Evolutionary conservation across 306 rosid genomes (phyloP).

Genomic region (Benincasa hispida): DNA sequence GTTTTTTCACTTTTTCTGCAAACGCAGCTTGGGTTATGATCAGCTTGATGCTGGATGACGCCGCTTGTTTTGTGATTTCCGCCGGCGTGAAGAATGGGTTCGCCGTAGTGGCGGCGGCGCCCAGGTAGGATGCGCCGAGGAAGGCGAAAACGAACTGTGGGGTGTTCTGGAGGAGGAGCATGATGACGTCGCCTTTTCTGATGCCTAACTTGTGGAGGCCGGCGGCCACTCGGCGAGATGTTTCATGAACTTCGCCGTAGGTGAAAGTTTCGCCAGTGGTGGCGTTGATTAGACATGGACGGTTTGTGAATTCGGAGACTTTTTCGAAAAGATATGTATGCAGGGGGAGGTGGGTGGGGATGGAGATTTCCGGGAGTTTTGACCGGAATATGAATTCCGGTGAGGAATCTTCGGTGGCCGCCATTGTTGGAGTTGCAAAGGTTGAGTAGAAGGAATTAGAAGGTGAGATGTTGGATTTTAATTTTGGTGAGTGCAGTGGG

Average conservation of each 20-base stretch:
- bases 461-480: not conserved
- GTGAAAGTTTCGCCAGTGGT: constrained; percentile 34
- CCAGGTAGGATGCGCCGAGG: constrained; percentile 45
- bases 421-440: not conserved
- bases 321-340: constrained; percentile 66
- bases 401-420: not conserved
- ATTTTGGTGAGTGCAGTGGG: not conserved
- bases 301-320: constrained; percentile 31
- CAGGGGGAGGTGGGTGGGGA: constrained; percentile 65
- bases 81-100: not conserved
- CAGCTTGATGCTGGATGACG: not conserved
- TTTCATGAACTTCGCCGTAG: constrained; percentile 37
- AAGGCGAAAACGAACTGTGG: constrained; percentile 52
- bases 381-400: constrained; percentile 20
- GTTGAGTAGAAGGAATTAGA: not conserved
- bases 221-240: constrained; percentile 35
- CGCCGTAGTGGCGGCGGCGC: constrained; percentile 42
- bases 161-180: constrained; percentile 69
- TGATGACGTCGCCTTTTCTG: constrained; percentile 43
- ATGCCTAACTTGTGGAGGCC: constrained; percentile 49
- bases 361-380: constrained; percentile 59
- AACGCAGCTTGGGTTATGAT: not conserved
- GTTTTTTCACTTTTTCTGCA: not conserved
- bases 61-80: not conserved
- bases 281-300: constrained; percentile 59